Evolutionary conservation across 768 basidiomycete genomes (phyloP).

Genomic region (Leccinellum rugosiceps): DNA sequence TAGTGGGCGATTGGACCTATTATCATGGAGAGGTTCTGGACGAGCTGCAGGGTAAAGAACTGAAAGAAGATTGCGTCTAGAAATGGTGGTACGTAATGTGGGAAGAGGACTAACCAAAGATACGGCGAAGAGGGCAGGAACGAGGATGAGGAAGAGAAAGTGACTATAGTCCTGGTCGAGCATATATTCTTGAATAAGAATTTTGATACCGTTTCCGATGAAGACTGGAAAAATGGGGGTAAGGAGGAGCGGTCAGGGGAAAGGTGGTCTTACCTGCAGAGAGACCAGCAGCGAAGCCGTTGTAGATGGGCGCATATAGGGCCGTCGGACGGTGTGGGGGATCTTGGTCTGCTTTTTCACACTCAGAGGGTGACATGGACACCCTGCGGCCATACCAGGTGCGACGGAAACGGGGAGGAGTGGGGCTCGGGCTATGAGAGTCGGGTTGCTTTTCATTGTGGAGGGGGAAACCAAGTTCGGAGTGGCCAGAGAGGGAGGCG

Average conservation of each 20-base stretch:
- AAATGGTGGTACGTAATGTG: background rate
- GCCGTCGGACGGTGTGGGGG: constrained; percentile 13
- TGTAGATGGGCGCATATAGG: constrained; percentile 28
- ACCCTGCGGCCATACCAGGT: constrained; percentile 64
- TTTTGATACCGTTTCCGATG: constrained; percentile 60
- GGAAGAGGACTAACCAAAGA: constrained; percentile 36
- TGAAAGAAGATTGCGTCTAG: constrained; percentile 14
- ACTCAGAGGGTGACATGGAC: constrained; percentile 32
- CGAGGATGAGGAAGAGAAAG: constrained; percentile 38
- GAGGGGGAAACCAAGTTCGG: constrained; percentile 23
- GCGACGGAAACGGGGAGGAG: constrained; percentile 35
- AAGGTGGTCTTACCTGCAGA: constrained; percentile 13
- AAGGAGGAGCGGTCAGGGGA: background rate
- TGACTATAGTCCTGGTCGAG: constrained; percentile 45
- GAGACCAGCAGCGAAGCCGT: constrained; percentile 28
- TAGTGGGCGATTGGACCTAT: constrained; percentile 54
- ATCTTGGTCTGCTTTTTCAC: constrained; percentile 24
- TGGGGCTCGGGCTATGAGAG: constrained; percentile 18
- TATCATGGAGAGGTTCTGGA: constrained; percentile 35
- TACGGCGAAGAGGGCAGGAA: constrained; percentile 44
- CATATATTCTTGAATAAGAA: constrained; percentile 51
- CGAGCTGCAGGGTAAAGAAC: constrained; percentile 43
- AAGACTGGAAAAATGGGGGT: constrained; percentile 43
- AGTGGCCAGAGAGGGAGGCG: constrained; percentile 38
- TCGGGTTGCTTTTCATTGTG: constrained; percentile 13